phyloP scores from a whole-genome alignment of 805 yeast genomes.

The Wickerhamomyces strasburgensis region DNA sequence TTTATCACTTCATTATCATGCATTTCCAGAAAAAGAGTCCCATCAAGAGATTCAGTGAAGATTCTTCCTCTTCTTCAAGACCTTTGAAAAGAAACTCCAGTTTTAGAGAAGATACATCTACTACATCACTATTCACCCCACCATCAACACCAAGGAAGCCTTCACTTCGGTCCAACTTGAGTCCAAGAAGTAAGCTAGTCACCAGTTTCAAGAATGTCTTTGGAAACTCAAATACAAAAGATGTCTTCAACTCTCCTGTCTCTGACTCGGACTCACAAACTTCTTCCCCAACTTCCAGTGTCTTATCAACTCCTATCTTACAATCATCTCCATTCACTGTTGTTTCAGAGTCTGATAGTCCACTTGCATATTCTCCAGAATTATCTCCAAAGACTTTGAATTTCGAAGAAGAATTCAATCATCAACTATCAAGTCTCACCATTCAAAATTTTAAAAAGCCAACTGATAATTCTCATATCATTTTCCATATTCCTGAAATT shows the following conservation, averaged over 20 bases:
- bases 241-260: constrained; percentile 12
- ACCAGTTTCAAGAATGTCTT: constrained; percentile 22
- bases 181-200: constrained; percentile 15
- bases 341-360: constrained; percentile 1
- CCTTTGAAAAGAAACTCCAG: constrained; percentile 17
- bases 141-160: constrained; percentile 16
- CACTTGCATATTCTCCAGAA: constrained; percentile 2
- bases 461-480: constrained; percentile 23
- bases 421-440: constrained; percentile 10
- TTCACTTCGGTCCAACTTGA: constrained; percentile 7
- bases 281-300: constrained; percentile 6
- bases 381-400: constrained; percentile 3
- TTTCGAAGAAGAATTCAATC: constrained; percentile 9
- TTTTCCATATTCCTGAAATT: constrained; percentile 76
- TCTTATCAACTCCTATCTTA: constrained; percentile 2
- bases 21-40: constrained; percentile 10
- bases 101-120: constrained; percentile 7
- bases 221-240: constrained; percentile 6
- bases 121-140: constrained; percentile 7
- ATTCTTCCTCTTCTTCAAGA: constrained; percentile 8
- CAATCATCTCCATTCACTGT: constrained; percentile 6
- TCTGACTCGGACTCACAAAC: constrained; percentile 10
- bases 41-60: constrained; percentile 23
- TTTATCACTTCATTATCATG: constrained; percentile 9
- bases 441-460: constrained; percentile 1